Evolutionary conservation across 805 yeast genomes (phyloP), one percentile per base, ranked within the genome.

Genomic region (Ogataea methanolica): DNA sequence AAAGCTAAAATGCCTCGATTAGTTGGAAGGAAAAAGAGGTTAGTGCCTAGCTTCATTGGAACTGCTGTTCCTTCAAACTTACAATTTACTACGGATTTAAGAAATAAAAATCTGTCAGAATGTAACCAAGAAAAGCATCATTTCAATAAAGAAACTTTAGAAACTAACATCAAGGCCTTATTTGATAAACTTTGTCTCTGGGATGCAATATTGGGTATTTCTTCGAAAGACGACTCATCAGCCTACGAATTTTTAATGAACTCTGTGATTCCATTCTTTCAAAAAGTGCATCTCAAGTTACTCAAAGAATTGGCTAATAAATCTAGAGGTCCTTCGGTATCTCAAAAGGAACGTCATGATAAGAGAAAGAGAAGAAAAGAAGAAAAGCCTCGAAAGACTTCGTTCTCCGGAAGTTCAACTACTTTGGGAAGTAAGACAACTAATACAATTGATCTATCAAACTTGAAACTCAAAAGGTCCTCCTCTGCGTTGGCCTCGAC

Each of bases 31-130:
- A 65, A 62, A 39, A 62, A 62, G 44, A 47, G 68, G 33, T 48
- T 65, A 7, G 58, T 66, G 3, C 70, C 71, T 4, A 66, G 70
- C 0, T 45, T 67, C 8, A 48, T 63, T 21, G 71, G 70, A 5
- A 63, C 67, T 0, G 63, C 54, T 1, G 43, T 61, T 19, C 59
- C 65, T 3, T 29, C 54, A 26, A 47, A 46, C 39, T 23, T 48
- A 3, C 54, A 54, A 14, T 63, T 61, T 52, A 62, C 62, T 19
- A 53, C 61, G 2, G 69, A 65, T 52, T 47, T 63, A 2, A 52
- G 62, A 43, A 34, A 41, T 11, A 43, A 16, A 5, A 26, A 31
- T 2, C 35, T 35, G n/a, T 14, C 6, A 21, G 21, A 34, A 16
- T 14, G 14, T 29, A 33, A 36, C 15, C 19, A 23, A 19, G 14